Base-by-base conservation (phyloP, 164 flowering plant genomes). In the Amborella trichopoda region DNA sequence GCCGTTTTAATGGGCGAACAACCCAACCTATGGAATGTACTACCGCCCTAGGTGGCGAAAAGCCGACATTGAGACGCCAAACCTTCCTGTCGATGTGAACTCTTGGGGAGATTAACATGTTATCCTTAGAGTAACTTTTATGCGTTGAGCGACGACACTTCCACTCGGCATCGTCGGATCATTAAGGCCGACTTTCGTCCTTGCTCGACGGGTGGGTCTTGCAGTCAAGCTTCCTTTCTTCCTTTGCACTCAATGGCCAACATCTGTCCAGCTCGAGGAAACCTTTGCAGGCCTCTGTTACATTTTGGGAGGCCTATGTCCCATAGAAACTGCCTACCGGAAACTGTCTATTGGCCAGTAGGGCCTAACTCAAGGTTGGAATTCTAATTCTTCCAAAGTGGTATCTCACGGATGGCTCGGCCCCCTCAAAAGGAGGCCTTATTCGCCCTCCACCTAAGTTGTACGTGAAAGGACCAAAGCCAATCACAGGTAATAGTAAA, bases 41-140 rank as follows among this genome's bases (percentile, higher is more conserved):
- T 43, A 43, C 26, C 16, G 28, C 28, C 46, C 46, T 19, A 24
- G 14, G 47, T 23, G 28, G 47, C 47, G 2, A 43, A 43, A 19
- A 43, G 47, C 47, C 28, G 12, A 43, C 30, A 43, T 43, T 19
- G 17, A 43, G 47, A 30, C 17, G 28, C 47, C 47, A 43, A 43
- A 43, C 28, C 34, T 30, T 30, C 34, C 34, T 13, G 34, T 30
- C 13, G 34, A 30, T 30, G n/a, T n/a, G n/a, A n/a, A n/a, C n/a
- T n/a, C n/a, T n/a, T n/a, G n/a, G n/a, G n/a, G n/a, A n/a, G n/a
- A 13, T 30, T 6, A 30, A 30, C 34, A 6, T 6, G 34, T 6
- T 30, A 30, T 30, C 34, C 34, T 13, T 30, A 30, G 34, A 30
- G 34, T 30, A 30, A 30, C 34, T 30, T 30, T 30, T 30, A 30